Conservation (phyloP, 441 rosid genomes). For the Populus tomentosa region DNA sequence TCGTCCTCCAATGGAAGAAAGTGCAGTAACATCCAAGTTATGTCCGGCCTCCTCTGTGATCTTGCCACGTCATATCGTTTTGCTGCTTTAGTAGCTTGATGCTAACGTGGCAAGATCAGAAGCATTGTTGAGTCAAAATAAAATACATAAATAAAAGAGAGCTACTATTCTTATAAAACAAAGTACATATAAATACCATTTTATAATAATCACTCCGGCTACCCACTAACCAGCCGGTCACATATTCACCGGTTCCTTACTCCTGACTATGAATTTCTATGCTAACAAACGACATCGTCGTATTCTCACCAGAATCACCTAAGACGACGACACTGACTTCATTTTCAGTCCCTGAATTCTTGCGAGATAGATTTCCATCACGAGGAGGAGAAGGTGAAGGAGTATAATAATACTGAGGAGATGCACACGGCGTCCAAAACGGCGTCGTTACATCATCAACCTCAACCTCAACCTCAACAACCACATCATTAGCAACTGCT, state of each 20-base stretch:
- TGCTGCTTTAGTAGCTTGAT: not conserved
- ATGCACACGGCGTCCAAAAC: constrained; percentile 62
- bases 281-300: constrained; percentile 5
- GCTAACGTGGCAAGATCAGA: not conserved
- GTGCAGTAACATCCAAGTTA: not conserved
- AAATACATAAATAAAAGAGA: not conserved
- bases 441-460: constrained; percentile 43
- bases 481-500: not conserved
- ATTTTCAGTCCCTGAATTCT: not conserved
- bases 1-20: too few species aligned
- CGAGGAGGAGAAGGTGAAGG: constrained; percentile 66
- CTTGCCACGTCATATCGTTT: not conserved
- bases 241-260: not conserved
- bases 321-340: not conserved
- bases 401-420: constrained; percentile 51
- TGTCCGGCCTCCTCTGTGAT: not conserved
- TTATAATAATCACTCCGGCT: not conserved
- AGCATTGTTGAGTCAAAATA: not conserved
- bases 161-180: not conserved
- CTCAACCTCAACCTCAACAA: constrained; percentile 20
- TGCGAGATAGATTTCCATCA: constrained; percentile 2
- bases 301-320: not conserved
- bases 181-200: not conserved
- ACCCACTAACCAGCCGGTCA: not conserved
- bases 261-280: not conserved